Conservation (phyloP, 352 stramenopile species). For the Phytophthora colocasiae region DNA sequence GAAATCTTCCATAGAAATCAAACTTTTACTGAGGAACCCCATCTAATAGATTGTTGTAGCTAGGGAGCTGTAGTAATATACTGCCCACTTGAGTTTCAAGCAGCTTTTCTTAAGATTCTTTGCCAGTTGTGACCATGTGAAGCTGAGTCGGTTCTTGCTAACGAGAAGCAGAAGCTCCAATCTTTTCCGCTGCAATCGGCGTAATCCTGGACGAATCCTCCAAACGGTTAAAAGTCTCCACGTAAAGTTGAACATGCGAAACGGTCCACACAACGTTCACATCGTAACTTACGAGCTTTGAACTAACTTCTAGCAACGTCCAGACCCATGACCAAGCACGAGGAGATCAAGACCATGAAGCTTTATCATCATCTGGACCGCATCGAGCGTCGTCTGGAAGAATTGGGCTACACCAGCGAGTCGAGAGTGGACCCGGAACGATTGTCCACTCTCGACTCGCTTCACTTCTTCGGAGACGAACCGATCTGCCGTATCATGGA, state of each 20-base stretch:
- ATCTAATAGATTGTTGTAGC: not conserved
- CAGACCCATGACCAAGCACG: conserved; percentile 32
- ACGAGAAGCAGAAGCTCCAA: not conserved
- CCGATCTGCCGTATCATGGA: conserved; percentile 55
- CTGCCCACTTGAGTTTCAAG: too few species aligned
- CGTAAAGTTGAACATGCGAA: not conserved
- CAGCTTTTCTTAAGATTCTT: too few species aligned
- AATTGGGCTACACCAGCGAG: conserved; percentile 35
- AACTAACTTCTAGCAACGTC: not conserved
- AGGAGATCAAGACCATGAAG: conserved; percentile 92
- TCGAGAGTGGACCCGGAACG: conserved; percentile 61
- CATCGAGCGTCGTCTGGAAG: conserved; percentile 70
- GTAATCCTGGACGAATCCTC: too few species aligned
- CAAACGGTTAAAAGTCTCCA: not conserved
- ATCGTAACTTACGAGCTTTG: not conserved
- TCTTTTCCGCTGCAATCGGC: not conserved
- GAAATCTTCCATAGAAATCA: conserved; percentile 79
- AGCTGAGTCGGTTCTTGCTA: not conserved
- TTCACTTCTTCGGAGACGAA: conserved; percentile 76
- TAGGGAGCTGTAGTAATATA: too few species aligned
- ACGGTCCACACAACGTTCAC: not conserved
- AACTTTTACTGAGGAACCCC: conserved; percentile 67
- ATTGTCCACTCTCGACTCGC: conserved; percentile 61
- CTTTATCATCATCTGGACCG: conserved; percentile 83
- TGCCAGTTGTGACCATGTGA: too few species aligned